Evolutionary conservation across 2,329 filamentous ascomycete genomes (phyloP).

Genomic region (Volutella citrinella): DNA sequence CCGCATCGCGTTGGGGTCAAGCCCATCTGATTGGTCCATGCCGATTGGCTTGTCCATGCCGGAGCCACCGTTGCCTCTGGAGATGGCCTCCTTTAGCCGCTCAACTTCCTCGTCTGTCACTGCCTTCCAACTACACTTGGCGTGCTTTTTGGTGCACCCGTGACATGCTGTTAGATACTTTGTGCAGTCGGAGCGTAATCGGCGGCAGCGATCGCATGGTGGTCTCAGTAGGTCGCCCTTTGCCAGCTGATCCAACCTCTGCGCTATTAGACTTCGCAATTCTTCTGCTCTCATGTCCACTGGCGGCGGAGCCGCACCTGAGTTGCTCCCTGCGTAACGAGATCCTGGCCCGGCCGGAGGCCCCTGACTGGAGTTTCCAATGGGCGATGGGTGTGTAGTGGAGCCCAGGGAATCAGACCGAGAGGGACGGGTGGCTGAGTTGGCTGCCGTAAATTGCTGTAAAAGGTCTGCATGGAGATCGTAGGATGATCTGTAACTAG

Average conservation of each 20-base stretch:
- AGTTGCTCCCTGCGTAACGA: too few species aligned
- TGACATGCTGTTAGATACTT: conserved; percentile 85
- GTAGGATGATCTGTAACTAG: conserved; percentile 33
- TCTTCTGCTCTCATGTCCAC: conserved; percentile 28
- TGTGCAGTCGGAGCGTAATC: conserved; percentile 76
- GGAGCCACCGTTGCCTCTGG: too few species aligned
- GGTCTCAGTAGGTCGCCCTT: conserved; percentile 75
- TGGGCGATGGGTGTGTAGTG: conserved; percentile 25
- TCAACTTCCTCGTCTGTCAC: conserved; percentile 68
- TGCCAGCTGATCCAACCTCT: conserved; percentile 70
- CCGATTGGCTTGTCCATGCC: conserved; percentile 9
- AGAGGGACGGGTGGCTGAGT: conserved; percentile 21
- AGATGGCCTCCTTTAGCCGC: conserved; percentile 26
- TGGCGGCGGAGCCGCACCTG: conserved; percentile 23
- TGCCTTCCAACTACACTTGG: conserved; percentile 81
- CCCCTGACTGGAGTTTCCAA: too few species aligned
- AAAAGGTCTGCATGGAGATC: conserved; percentile 54
- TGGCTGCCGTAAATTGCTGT: conserved; percentile 44
- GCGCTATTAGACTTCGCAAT: conserved; percentile 59
- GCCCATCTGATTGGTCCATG: too few species aligned
- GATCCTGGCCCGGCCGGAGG: too few species aligned
- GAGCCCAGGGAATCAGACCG: conserved; percentile 27
- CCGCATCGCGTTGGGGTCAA: conserved; percentile 12
- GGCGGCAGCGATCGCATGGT: conserved; percentile 78
- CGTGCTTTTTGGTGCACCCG: conserved; percentile 87